phyloP scores from a whole-genome alignment of 2,329 filamentous ascomycete genomes.

The Nemania sp. region DNA sequence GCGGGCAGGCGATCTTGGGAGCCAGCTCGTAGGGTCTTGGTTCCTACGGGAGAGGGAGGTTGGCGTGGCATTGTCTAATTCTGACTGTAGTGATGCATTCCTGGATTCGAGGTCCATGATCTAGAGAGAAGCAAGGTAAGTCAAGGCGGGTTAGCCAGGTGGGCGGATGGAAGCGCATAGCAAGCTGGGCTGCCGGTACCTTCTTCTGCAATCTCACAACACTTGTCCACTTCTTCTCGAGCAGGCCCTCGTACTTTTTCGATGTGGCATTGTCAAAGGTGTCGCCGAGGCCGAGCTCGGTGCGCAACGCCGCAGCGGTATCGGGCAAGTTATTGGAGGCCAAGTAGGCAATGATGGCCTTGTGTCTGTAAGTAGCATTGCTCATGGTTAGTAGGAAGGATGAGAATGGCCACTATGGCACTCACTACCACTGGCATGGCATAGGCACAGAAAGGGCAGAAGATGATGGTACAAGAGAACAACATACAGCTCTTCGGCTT shows the following conservation, averaged over 20 bases:
- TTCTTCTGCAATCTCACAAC: conserved; percentile 96
- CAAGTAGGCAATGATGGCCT: conserved; percentile 92
- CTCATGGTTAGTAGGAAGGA: conserved; percentile 10
- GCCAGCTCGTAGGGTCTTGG: conserved; percentile 86
- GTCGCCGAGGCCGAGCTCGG: conserved; percentile 79
- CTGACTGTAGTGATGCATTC: conserved; percentile 78
- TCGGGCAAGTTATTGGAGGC: conserved; percentile 77
- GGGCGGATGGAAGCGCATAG: neutral
- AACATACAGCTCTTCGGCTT: conserved; percentile 52
- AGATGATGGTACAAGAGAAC: neutral
- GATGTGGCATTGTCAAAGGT: conserved; percentile 82
- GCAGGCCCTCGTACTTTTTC: conserved; percentile 92
- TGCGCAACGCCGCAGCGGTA: conserved; percentile 77
- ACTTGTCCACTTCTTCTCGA: conserved; percentile 99
- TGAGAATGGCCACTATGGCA: too few relatives aligned
- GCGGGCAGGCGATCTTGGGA: conserved; percentile 83
- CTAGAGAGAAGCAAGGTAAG: conserved; percentile 57
- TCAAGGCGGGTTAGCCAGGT: conserved; percentile 19
- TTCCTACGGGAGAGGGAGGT: conserved; percentile 81
- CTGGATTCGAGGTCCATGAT: conserved; percentile 93
- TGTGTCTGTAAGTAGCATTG: conserved; percentile 64
- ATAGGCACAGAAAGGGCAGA: neutral
- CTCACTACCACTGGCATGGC: too few relatives aligned
- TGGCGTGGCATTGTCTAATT: conserved; percentile 85
- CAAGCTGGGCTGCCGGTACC: conserved; percentile 60